phyloP scores from a whole-genome alignment of 2,329 filamentous ascomycete species.

The Ploettnerulaceae sp. region DNA sequence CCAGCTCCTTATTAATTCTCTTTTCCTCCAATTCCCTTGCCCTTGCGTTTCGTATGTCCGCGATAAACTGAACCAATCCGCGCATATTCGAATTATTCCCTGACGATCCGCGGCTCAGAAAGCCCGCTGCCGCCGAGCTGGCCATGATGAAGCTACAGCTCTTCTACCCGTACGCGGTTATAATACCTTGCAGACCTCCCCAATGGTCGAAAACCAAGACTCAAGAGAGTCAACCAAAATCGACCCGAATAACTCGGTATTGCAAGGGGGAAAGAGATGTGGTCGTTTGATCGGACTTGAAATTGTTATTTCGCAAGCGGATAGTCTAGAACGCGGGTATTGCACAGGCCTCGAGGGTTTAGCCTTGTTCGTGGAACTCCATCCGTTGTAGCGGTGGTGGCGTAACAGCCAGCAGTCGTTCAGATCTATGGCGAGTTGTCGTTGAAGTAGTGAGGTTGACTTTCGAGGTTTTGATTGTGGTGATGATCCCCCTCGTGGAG shows the following conservation, averaged over 20 bases:
- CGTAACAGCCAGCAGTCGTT: conserved; percentile 23
- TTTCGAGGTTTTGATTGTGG: neutral
- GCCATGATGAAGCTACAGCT: conserved; percentile 23
- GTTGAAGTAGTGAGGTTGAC: conserved; percentile 13
- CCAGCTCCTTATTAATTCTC: conserved; percentile 98
- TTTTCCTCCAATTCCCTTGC: conserved; percentile 97
- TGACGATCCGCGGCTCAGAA: conserved; percentile 58
- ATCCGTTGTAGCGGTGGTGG: conserved; percentile 22
- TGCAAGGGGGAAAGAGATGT: neutral
- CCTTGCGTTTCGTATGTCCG: conserved; percentile 88
- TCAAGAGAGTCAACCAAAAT: neutral
- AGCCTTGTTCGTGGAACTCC: conserved; percentile 28
- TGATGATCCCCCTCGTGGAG: neutral
- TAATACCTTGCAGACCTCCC: neutral
- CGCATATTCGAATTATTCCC: conserved; percentile 65
- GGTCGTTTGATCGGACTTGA: conserved; percentile 3
- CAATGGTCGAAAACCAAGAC: neutral
- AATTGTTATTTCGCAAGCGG: conserved; percentile 1
- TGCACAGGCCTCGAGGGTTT: conserved; percentile 21
- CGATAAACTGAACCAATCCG: conserved; percentile 96
- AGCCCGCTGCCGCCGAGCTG: conserved; percentile 43
- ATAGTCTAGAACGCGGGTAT: conserved; percentile 8
- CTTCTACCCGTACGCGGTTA: neutral
- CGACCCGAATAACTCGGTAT: neutral
- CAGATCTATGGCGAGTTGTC: conserved; percentile 9